Conservation (phyloP, 306 rosid genomes). For the Astragalus membranaceus region DNA sequence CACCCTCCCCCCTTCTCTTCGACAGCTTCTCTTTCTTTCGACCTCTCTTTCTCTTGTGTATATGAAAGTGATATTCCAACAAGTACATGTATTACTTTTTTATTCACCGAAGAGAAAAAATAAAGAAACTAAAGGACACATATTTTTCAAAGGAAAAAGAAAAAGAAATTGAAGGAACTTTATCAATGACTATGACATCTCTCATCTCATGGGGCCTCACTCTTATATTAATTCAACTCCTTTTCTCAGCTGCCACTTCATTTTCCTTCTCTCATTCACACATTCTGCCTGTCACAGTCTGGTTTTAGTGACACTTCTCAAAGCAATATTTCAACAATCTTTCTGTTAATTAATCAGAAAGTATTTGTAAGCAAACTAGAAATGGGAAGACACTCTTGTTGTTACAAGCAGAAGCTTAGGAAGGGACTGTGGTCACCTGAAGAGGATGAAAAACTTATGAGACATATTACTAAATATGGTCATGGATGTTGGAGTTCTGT, state of each 20-base stretch:
- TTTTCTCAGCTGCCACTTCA: conserved; percentile 50
- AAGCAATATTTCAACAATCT: conserved; percentile 8
- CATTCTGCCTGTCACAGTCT: conserved; percentile 24
- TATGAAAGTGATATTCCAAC: too few species aligned
- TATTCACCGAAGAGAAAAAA: not conserved
- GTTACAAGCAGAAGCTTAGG: conserved; percentile 58
- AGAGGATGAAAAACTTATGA: conserved; percentile 55
- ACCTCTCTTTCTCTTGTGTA: too few species aligned
- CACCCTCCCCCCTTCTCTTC: too few species aligned
- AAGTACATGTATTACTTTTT: not conserved
- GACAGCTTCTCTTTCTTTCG: too few species aligned
- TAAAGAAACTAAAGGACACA: not conserved
- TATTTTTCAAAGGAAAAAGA: not conserved
- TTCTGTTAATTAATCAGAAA: conserved; percentile 18
- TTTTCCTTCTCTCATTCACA: conserved; percentile 33
- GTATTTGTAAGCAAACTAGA: not conserved
- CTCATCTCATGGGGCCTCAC: conserved; percentile 24
- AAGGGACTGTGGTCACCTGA: conserved; percentile 64
- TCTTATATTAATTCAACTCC: conserved; percentile 43
- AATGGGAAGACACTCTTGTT: conserved; percentile 67
- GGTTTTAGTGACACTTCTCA: conserved; percentile 29
- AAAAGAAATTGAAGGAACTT: not conserved
- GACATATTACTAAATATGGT: conserved; percentile 42
- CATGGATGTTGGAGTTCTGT: conserved; percentile 69
- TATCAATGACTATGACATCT: conserved; percentile 32